phyloP scores from a whole-genome alignment of 2,329 filamentous ascomycete species.

The Alternaria incomplexa region DNA sequence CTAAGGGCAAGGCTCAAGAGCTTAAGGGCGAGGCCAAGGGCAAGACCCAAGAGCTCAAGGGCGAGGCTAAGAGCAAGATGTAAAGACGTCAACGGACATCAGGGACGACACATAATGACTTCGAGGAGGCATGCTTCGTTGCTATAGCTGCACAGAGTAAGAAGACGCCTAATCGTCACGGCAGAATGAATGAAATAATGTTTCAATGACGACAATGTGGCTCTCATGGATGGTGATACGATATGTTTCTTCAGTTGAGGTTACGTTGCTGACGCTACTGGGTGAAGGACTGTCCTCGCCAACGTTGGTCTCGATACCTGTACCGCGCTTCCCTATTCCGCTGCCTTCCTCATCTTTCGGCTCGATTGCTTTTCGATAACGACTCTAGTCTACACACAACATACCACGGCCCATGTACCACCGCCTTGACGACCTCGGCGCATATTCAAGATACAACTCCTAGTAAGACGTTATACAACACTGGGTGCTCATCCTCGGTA shows the following conservation, averaged over 20 bases:
- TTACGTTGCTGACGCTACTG: not conserved
- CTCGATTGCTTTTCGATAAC: not conserved
- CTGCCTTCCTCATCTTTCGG: not conserved
- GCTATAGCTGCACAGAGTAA: not conserved
- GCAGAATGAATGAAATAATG: constrained; percentile 7
- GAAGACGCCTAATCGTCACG: not conserved
- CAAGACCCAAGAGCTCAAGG: constrained; percentile 50
- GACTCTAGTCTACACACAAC: not conserved
- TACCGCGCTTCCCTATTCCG: not conserved
- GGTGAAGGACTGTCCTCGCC: not conserved
- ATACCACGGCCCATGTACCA: not conserved
- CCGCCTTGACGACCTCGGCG: not conserved
- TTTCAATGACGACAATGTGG: not conserved
- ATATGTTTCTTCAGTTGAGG: not conserved
- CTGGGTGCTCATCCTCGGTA: not conserved
- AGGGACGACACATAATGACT: constrained; percentile 1
- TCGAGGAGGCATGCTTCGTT: not conserved
- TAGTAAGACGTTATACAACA: not conserved
- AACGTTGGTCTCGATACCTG: not conserved
- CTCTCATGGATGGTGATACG: not conserved
- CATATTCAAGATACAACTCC: not conserved
- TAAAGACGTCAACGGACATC: constrained; percentile 15
- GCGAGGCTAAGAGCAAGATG: constrained; percentile 57
- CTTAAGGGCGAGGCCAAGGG: constrained; percentile 51
- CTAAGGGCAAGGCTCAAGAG: constrained; percentile 55